phyloP scores from a whole-genome alignment of 1,284 basidiomycete species.

The Phellinidium pouzarii region DNA sequence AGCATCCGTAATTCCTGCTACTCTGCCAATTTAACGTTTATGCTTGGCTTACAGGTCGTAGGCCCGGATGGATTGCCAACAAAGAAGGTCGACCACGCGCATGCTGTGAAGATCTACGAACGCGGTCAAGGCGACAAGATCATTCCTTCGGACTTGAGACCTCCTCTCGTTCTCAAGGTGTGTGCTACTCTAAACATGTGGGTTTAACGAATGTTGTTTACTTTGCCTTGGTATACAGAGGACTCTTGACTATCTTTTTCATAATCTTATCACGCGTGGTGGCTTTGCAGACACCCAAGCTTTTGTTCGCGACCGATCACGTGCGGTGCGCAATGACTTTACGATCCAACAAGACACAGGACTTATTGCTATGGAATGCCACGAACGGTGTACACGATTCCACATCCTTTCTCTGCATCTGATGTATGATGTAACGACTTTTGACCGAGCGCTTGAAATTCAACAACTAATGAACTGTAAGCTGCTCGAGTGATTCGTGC shows the following conservation, averaged over 20 bases:
- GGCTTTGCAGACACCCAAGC: constrained; percentile 69
- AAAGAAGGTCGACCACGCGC: constrained; percentile 75
- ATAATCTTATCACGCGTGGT: constrained; percentile 63
- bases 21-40: constrained; percentile 25
- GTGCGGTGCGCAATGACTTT: constrained; percentile 90
- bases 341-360: constrained; percentile 87
- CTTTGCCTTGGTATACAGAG: constrained; percentile 37
- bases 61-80: constrained; percentile 36
- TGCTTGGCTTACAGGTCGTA: constrained; percentile 43
- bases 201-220: constrained; percentile 17
- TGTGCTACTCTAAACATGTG: constrained; percentile 19
- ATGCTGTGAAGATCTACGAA: constrained; percentile 93
- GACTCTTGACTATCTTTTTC: constrained; percentile 91
- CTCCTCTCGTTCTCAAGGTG: constrained; percentile 78
- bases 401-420: constrained; percentile 87
- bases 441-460: constrained; percentile 73
- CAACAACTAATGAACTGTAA: constrained; percentile 87
- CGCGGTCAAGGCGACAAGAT: constrained; percentile 91
- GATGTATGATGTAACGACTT: constrained; percentile 51
- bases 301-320: constrained; percentile 90
- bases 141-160: constrained; percentile 87
- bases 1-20: constrained; percentile 25
- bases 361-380: constrained; percentile 77
- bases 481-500: constrained; percentile 26
- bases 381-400: constrained; percentile 90